Evolutionary conservation across 768 basidiomycete genomes (phyloP).

Genomic region (Amyloporia xantha): DNA sequence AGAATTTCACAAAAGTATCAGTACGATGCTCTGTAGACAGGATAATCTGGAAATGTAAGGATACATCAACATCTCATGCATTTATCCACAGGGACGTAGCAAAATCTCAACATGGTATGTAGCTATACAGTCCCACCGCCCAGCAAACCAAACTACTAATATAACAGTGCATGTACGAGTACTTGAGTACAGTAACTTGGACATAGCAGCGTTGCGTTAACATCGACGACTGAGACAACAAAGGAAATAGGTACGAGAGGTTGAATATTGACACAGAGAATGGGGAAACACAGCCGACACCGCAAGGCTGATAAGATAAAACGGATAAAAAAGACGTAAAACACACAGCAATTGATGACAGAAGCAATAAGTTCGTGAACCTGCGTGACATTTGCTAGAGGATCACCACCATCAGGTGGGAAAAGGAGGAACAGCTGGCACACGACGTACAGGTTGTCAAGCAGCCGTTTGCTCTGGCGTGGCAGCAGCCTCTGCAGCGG

Average conservation of each 20-base stretch:
- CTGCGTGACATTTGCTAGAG: no score
- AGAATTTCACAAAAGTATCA: no score
- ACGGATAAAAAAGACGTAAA: conserved; percentile 14
- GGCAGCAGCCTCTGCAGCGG: conserved; percentile 20
- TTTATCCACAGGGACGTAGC: neutral
- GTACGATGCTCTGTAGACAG: no score
- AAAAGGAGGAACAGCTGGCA: neutral
- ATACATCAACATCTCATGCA: neutral
- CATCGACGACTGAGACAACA: conserved; percentile 1
- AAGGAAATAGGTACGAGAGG: conserved; percentile 2
- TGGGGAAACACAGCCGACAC: neutral
- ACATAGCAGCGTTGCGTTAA: conserved; percentile 11
- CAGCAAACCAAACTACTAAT: conserved; percentile 15
- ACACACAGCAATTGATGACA: conserved; percentile 10
- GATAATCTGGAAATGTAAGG: neutral
- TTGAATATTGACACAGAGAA: neutral
- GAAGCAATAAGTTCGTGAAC: neutral
- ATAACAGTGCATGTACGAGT: conserved; percentile 17
- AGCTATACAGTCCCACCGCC: neutral
- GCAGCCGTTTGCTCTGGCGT: conserved; percentile 6
- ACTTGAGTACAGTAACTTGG: conserved; percentile 10
- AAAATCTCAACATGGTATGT: neutral
- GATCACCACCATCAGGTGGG: no score
- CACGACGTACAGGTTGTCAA: conserved; percentile 7
- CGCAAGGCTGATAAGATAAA: conserved; percentile 9